Evolutionary conservation across 805 yeast species (phyloP).

Genomic region (Saccharomycopsis fermentans): DNA sequence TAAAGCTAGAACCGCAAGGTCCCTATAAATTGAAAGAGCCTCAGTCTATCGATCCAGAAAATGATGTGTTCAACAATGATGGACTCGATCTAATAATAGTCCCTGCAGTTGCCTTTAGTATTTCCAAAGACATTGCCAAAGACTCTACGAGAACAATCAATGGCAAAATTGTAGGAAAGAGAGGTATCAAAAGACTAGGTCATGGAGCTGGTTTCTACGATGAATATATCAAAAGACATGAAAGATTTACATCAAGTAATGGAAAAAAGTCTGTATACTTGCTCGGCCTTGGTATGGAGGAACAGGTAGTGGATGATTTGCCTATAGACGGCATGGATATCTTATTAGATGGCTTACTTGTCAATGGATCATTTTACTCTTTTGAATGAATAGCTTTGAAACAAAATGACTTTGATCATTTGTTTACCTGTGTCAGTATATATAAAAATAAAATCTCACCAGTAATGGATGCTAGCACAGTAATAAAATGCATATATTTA

Average conservation of each 20-base stretch:
- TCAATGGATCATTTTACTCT: conserved; percentile 26
- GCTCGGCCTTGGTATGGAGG: conserved; percentile 56
- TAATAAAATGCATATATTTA: too few species aligned
- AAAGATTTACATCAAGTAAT: conserved; percentile 10
- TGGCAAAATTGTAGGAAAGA: conserved; percentile 14
- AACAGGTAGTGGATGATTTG: conserved; percentile 45
- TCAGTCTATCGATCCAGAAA: conserved; percentile 24
- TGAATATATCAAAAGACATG: conserved; percentile 49
- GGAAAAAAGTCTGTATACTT: conserved; percentile 29
- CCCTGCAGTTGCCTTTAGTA: conserved; percentile 80
- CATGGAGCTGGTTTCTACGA: conserved; percentile 95
- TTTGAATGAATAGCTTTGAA: not conserved
- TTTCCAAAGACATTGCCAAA: not conserved
- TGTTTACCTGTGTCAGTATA: too few species aligned
- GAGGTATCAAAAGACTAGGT: conserved; percentile 52
- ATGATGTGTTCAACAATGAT: conserved; percentile 4
- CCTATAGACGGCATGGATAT: conserved; percentile 61
- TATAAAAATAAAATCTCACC: too few species aligned
- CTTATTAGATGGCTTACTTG: conserved; percentile 43
- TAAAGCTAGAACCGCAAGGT: conserved; percentile 52
- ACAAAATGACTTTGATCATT: too few species aligned
- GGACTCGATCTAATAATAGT: conserved; percentile 65
- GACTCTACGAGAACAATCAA: conserved; percentile 18
- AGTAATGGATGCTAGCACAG: too few species aligned
- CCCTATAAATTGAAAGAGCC: conserved; percentile 66